Evolutionary conservation across 179 eudicot genomes (phyloP).

Genomic region (Camellia oleifera): DNA sequence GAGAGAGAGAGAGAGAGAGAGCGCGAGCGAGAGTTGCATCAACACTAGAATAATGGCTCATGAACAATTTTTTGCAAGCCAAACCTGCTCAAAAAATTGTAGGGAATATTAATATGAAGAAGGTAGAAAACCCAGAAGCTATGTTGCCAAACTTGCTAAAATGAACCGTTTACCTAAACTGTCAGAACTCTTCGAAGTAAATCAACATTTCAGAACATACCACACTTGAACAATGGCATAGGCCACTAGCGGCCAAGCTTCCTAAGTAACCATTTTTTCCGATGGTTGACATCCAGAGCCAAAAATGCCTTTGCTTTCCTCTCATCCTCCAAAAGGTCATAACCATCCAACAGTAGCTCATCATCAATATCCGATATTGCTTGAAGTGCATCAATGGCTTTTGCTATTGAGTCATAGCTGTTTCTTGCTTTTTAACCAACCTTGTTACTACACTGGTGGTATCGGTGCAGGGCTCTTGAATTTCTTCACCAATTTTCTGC

Average conservation of each 20-base stretch:
- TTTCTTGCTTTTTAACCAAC: constrained; percentile 11
- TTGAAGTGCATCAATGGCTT: constrained; percentile 37
- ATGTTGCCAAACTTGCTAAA: neutral
- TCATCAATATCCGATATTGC: constrained; percentile 36
- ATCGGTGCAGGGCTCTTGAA: constrained; percentile 9
- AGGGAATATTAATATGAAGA: neutral
- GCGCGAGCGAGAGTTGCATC: no score
- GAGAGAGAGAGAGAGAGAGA: no score
- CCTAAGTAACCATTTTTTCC: constrained; percentile 41
- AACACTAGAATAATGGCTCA: no score
- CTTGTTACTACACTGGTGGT: neutral
- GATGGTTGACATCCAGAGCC: constrained; percentile 29
- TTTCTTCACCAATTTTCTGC: constrained; percentile 20
- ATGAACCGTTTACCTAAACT: neutral
- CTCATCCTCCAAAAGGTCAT: constrained; percentile 40
- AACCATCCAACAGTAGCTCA: constrained; percentile 35
- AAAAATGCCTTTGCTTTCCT: constrained; percentile 36
- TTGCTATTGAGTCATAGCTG: constrained; percentile 15
- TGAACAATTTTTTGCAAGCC: neutral
- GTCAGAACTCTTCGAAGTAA: neutral
- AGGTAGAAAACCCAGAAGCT: neutral
- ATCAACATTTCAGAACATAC: neutral
- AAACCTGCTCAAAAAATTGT: neutral
- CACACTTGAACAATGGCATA: neutral
- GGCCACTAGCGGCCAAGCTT: constrained; percentile 24